Evolutionary conservation across 768 basidiomycete species (phyloP).

Genomic region (Pulveroboletus sp.): DNA sequence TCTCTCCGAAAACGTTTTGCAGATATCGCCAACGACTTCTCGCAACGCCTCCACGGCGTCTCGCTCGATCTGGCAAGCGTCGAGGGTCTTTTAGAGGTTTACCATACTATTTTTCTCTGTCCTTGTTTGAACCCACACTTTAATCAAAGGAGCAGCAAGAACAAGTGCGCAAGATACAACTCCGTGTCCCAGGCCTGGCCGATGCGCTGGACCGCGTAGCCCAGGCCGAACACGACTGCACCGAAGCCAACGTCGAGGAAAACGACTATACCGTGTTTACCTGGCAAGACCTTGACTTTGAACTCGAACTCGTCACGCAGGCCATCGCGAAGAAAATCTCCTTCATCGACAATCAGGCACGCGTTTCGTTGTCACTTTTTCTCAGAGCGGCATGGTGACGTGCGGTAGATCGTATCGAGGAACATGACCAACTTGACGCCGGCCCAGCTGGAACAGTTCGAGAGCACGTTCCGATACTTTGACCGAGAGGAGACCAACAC

Average conservation of each 20-base stretch:
- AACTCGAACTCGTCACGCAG: constrained; percentile 76
- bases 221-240: constrained; percentile 70
- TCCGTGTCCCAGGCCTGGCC: constrained; percentile 61
- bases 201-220: constrained; percentile 53
- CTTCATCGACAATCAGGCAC: constrained; percentile 94
- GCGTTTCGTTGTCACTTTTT: neutral
- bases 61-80: constrained; percentile 71
- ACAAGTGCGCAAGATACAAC: constrained; percentile 59
- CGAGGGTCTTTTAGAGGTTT: constrained; percentile 72
- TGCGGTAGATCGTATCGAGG: constrained; percentile 78
- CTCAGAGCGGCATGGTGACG: constrained; percentile 6
- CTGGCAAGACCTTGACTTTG: constrained; percentile 84
- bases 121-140: constrained; percentile 6
- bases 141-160: constrained; percentile 67
- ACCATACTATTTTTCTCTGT: constrained; percentile 7
- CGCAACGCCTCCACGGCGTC: constrained; percentile 58
- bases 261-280: constrained; percentile 94
- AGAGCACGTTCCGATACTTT: constrained; percentile 96
- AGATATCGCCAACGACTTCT: constrained; percentile 70
- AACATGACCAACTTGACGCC: constrained; percentile 94
- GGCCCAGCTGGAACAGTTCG: constrained; percentile 93
- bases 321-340: constrained; percentile 86
- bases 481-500: constrained; percentile 92
- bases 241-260: constrained; percentile 89
- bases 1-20: constrained; percentile 73